Base-by-base conservation (phyloP, 257 asterid genomes). In the Leonotis leonurus region DNA sequence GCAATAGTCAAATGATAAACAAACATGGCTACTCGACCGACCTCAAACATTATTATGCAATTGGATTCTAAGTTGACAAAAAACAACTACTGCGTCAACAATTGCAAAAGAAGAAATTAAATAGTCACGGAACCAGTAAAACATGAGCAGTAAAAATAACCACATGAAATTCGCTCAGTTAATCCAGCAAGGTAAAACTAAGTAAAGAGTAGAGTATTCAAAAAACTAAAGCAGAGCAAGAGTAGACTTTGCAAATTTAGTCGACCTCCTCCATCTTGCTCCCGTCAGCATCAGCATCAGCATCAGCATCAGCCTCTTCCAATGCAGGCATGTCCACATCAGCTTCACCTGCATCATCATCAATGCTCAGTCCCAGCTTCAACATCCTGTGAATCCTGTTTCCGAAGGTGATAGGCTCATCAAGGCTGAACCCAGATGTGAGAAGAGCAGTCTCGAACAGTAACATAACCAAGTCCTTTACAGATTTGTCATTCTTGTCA, bases 191-290 rank as follows among this genome's bases (percentile, higher is more conserved):
- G 18, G 25, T 9, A n/a, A n/a, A n/a, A n/a, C n/a, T n/a, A n/a
- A n/a, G n/a, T n/a, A n/a, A n/a, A n/a, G n/a, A n/a, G n/a, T n/a
- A n/a, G n/a, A 16, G 9, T 29, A 29, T n/a, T 9, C 20, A 25
- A 49, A 18, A 59, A 2, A 37, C 48, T 9, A n/a, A 51, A 41
- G 8, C 11, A 51, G 16, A 51, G 60, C 1, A 4, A 7, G 9
- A 6, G n/a, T n/a, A n/a, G n/a, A n/a, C n/a, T n/a, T 5, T 5
- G 13, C 35, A 8, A 1, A 25, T 49, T 81, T 81, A 84, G 40
- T 84, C 88, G 1, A 84, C 88, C 35, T 84, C 90, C 70, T 84
- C 91, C 91, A 84, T 84, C 82, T 84, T 84, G 78, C 85, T 78
- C 20, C 85, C 91, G 35, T 78, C 89, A 1, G 82, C 86, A 70